These are phyloP conservation scores for Fusarium zealandicum DNA, from an alignment of 2,329 filamentous ascomycete genomes.

Conservation along the genomic window DNA sequence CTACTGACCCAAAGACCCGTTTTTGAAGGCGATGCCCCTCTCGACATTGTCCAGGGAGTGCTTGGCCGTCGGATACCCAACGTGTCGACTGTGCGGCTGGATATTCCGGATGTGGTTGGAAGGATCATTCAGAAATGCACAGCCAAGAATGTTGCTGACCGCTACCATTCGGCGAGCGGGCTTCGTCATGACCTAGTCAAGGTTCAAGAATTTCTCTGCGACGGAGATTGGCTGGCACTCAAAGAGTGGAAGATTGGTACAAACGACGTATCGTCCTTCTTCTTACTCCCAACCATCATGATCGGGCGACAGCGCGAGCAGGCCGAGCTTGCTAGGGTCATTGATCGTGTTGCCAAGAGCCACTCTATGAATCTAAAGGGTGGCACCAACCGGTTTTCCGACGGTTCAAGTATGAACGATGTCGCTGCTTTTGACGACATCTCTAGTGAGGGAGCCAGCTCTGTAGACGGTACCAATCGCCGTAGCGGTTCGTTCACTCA, in stretches of 20 bases:
- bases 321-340: constrained; percentile 72
- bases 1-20: constrained; percentile 81
- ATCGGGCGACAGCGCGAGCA: constrained; percentile 81
- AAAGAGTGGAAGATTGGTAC: constrained; percentile 78
- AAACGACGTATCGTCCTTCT: constrained; percentile 92
- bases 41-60: constrained; percentile 92
- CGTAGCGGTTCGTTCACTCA: constrained; percentile 59
- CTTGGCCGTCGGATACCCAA: constrained; percentile 79
- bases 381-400: constrained; percentile 57
- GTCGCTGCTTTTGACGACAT: constrained; percentile 57
- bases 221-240: constrained; percentile 76
- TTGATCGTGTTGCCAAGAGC: constrained; percentile 76
- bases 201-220: constrained; percentile 75
- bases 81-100: constrained; percentile 78
- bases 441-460: constrained; percentile 68
- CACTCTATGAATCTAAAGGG: constrained; percentile 60
- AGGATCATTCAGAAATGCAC: constrained; percentile 92
- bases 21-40: constrained; percentile 79
- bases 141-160: constrained; percentile 83
- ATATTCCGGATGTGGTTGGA: constrained; percentile 83
- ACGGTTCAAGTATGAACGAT: constrained; percentile 60
- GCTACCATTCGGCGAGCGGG: constrained; percentile 89
- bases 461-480: constrained; percentile 59
- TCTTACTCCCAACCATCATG: constrained; percentile 82
- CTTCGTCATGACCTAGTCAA: constrained; percentile 80